Evolutionary conservation across 2,329 filamentous ascomycete species (phyloP), one percentile per base, ranked within the genome.

Genomic region (Daldinia sp.): DNA sequence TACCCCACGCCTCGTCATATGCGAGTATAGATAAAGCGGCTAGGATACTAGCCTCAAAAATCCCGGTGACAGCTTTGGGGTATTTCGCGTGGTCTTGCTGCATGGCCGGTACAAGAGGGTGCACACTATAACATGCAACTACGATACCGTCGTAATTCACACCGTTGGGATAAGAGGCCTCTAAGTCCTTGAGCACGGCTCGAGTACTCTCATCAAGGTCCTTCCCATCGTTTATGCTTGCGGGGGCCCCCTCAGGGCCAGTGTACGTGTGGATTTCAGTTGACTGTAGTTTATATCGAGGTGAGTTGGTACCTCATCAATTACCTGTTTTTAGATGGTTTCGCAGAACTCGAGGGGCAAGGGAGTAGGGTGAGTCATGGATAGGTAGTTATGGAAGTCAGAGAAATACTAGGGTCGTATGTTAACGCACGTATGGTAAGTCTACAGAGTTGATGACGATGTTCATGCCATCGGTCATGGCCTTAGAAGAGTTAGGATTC

Each of bases 51-150:
- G 93, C 92, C 79, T 98, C 94, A 75, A 98, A 96, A 63, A 98
- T 97, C 5, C 95, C 94, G 0, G 88, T 90, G 4, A 93, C 90
- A 82, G 87, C 65, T 9, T 70, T 72, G 13, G 69, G 12, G 76
- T 62, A 23, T 69, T 50, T 5, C 79, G 59, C 78, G 74, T 0
- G 76, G 70, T 12, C 82, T 79, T 72, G n/a, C 18, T 59, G 72
- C 13, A 97, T 81, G 55, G 85, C 79, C 0, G 83, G 79, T 0
- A 97, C 92, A 0, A 98, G 86, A 0, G 92, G 89, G 76, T 98
- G 94, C 0, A 92, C 89, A 67, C 92, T 96, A 82, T 93, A 98
- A 81, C 95, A 98, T 20, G 94, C 94, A 1, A 98, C 87, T 0
- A 98, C 85, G 69, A 97, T 90, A n/a, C 86, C 93, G 76, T 96